These are phyloP conservation scores for Saccharomycopsis synnaedendra DNA, from an alignment of 805 yeast genomes.

Conservation along the genomic window DNA sequence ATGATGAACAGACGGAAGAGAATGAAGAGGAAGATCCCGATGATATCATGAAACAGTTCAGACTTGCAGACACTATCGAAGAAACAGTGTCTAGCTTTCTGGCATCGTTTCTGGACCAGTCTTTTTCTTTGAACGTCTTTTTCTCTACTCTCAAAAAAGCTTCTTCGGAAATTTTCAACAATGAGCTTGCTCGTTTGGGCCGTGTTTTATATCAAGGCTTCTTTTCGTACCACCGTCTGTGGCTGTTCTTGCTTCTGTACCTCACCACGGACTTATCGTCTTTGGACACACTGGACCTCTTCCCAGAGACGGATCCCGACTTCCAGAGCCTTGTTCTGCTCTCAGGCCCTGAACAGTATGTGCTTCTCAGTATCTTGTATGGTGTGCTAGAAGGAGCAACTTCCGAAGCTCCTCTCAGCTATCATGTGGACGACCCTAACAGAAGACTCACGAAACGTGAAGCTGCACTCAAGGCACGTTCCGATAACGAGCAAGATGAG, in stretches of 20 bases:
- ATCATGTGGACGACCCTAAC: slow-evolving; percentile 1
- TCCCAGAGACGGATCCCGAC: slow-evolving; percentile 17
- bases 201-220: slow-evolving; percentile 12
- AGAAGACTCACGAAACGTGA: slow-evolving; percentile 5
- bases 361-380: slow-evolving; percentile 26
- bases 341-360: slow-evolving; percentile 18
- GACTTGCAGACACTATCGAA: not conserved
- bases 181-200: slow-evolving; percentile 15
- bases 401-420: slow-evolving; percentile 17
- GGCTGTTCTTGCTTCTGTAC: slow-evolving; percentile 14
- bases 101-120: not conserved
- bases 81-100: not conserved
- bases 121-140: slow-evolving; percentile 2
- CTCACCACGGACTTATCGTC: slow-evolving; percentile 11
- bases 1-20: slow-evolving; percentile 10
- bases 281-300: not conserved
- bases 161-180: not conserved
- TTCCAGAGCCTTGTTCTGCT: slow-evolving; percentile 24
- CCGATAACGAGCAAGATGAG: slow-evolving; percentile 40
- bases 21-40: slow-evolving; percentile 1
- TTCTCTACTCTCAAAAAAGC: not conserved
- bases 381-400: slow-evolving; percentile 24
- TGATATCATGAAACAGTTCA: not conserved
- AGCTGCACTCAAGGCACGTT: slow-evolving; percentile 6
- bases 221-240: slow-evolving; percentile 3